Conservation (phyloP, 768 basidiomycete species). For the Hirschioporus abietinus region DNA sequence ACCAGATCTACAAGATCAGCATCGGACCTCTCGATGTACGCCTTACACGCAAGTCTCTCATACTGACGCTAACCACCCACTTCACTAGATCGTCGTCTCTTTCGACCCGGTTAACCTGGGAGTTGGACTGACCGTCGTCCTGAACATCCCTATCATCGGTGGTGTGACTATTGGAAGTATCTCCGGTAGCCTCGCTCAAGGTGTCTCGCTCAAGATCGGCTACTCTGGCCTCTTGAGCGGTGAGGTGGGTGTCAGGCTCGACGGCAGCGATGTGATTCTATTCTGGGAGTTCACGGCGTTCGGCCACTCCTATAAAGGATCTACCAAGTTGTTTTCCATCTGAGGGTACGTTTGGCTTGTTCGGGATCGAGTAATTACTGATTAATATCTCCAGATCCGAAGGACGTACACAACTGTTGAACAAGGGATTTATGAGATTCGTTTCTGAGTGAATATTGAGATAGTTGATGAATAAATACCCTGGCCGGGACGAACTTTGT, state of each 20-base stretch:
- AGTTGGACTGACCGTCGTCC: neutral
- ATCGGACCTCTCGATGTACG: neutral
- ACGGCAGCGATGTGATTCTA: neutral
- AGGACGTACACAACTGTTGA: too few relatives aligned
- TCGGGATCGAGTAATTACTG: neutral
- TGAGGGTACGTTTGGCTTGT: neutral
- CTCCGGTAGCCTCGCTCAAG: neutral
- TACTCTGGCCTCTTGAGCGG: neutral
- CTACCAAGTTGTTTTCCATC: neutral
- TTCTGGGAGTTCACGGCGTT: neutral
- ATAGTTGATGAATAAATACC: neutral
- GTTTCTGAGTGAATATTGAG: neutral
- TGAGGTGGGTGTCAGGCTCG: neutral
- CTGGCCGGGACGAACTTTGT: neutral
- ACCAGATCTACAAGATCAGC: neutral
- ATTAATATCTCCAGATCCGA: too few relatives aligned
- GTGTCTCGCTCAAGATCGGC: neutral
- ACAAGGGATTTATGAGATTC: neutral
- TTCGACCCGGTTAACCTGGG: neutral
- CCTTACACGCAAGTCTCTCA: neutral
- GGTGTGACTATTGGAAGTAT: neutral
- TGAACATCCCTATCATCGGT: neutral
- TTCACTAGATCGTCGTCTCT: neutral
- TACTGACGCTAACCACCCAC: neutral
- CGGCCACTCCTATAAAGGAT: neutral